Conservation (phyloP, 371 early-diverging fungal genomes). For the Batkoa obscura region DNA sequence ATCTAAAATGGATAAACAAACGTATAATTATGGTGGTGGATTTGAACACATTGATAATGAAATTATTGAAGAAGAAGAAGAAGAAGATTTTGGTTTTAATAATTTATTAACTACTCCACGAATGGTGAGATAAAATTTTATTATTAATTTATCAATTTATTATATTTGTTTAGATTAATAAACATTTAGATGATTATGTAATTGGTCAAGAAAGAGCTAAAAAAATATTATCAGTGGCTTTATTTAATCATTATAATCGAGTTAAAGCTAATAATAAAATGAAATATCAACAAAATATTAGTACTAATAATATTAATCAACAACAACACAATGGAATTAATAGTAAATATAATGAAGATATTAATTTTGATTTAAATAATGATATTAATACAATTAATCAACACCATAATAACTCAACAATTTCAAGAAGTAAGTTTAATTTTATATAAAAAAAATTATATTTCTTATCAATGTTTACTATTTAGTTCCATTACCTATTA, state of each 20-base stretch:
- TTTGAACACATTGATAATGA: conserved; percentile 5
- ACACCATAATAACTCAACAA: too few species aligned
- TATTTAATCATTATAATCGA: conserved; percentile 72
- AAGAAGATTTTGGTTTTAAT: background rate
- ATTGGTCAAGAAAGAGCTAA: conserved; percentile 78
- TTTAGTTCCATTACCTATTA: conserved; percentile 6
- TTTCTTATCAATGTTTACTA: background rate
- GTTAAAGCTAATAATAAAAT: conserved; percentile 39
- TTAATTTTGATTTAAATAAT: background rate
- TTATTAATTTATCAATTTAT: background rate
- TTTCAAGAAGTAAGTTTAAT: too few species aligned
- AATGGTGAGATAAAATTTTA: background rate
- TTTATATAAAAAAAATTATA: too few species aligned
- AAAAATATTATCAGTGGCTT: conserved; percentile 61
- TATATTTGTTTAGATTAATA: conserved; percentile 36
- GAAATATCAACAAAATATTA: conserved; percentile 8
- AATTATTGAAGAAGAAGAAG: background rate
- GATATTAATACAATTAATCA: background rate
- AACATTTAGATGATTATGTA: conserved; percentile 64
- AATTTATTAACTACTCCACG: background rate
- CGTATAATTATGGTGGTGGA: conserved; percentile 1
- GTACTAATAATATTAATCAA: background rate
- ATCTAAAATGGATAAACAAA: background rate
- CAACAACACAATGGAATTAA: background rate
- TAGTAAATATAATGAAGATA: background rate